Conservation (phyloP, 768 basidiomycete species). For the Leccinum fibrillosum region DNA sequence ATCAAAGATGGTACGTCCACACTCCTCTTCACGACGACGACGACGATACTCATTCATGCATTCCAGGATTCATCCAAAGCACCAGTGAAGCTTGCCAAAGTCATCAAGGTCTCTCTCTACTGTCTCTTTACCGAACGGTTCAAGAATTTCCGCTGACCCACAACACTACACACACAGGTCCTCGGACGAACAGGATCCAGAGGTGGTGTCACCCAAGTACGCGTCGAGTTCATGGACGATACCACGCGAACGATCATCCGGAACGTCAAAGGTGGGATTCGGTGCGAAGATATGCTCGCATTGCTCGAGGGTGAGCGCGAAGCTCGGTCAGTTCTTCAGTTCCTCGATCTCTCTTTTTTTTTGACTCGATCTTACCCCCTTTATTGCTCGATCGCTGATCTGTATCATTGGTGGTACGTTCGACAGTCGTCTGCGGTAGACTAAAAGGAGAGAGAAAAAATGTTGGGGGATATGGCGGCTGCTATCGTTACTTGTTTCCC, state of each 20-base stretch:
- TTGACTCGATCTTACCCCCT: neutral
- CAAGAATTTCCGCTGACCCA: neutral
- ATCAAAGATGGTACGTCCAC: slow-evolving; percentile 24
- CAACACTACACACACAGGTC: slow-evolving; percentile 43
- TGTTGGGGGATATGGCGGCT: neutral
- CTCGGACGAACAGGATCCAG: slow-evolving; percentile 98
- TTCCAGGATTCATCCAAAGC: slow-evolving; percentile 80
- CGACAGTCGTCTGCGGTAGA: slow-evolving; percentile 22
- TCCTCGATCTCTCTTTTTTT: neutral
- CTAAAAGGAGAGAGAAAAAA: neutral
- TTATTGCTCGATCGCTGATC: neutral
- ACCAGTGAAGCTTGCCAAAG: slow-evolving; percentile 96
- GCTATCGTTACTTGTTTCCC: neutral
- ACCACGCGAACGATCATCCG: slow-evolving; percentile 93
- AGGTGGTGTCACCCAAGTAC: slow-evolving; percentile 98
- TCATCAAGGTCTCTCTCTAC: slow-evolving; percentile 72
- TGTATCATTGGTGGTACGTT: neutral
- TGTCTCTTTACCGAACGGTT: too few species aligned
- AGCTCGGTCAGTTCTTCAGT: slow-evolving; percentile 71
- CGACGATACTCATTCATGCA: neutral
- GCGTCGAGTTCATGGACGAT: slow-evolving; percentile 99
- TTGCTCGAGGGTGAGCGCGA: slow-evolving; percentile 98
- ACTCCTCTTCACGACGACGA: neutral
- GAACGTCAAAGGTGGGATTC: slow-evolving; percentile 97
- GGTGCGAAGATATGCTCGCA: slow-evolving; percentile 94